These are phyloP conservation scores for Ophiostoma angusticollis DNA, from an alignment of 2,329 filamentous ascomycete species.

Conservation along the genomic window DNA sequence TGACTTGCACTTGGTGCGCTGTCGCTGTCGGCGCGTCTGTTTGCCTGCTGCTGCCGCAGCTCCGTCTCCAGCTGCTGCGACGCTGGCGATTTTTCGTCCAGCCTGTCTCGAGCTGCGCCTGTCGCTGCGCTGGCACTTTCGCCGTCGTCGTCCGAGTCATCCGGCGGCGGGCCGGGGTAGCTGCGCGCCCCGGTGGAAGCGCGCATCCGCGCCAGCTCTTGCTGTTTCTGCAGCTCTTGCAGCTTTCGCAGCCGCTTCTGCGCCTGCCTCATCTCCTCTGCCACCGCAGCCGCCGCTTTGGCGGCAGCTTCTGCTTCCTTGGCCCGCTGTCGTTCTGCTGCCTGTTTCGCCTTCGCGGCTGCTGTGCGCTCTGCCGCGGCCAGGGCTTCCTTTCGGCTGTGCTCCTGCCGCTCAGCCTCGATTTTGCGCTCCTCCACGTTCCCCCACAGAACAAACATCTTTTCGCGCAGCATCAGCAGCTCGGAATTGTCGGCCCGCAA, in stretches of 20 bases:
- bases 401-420: slow-evolving; percentile 30
- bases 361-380: slow-evolving; percentile 27
- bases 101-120: not conserved
- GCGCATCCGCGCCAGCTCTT: too few species aligned
- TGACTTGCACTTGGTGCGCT: too few species aligned
- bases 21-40: too few species aligned
- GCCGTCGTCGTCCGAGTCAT: not conserved
- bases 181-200: too few species aligned
- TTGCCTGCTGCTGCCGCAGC: too few species aligned
- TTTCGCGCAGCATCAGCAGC: slow-evolving; percentile 49
- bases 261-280: too few species aligned
- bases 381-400: slow-evolving; percentile 17
- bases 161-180: not conserved
- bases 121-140: not conserved
- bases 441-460: slow-evolving; percentile 72
- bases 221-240: too few species aligned
- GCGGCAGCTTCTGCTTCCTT: slow-evolving; percentile 29
- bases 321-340: too few species aligned
- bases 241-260: too few species aligned
- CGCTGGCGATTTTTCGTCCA: too few species aligned
- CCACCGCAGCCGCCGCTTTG: not conserved
- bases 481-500: slow-evolving; percentile 38
- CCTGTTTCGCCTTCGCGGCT: slow-evolving; percentile 12
- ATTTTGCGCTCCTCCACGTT: slow-evolving; percentile 62
- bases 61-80: too few species aligned